These are phyloP conservation scores for Oemleria cerasiformis DNA, from an alignment of 306 rosid species.

Conservation along the genomic window DNA sequence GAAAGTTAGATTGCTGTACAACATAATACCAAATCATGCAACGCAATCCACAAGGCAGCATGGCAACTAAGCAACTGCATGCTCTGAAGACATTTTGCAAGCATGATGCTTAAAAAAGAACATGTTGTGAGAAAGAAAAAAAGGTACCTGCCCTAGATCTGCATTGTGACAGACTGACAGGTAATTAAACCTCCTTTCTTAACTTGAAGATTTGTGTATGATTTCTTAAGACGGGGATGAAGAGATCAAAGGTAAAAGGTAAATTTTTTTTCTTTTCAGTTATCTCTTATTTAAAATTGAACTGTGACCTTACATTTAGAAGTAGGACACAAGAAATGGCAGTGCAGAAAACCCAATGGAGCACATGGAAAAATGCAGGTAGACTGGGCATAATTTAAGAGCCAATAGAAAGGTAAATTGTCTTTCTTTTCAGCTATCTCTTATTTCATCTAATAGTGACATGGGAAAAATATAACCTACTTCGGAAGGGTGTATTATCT, in stretches of 20 bases:
- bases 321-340: not conserved
- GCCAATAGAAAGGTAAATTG: not conserved
- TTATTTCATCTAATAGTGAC: too few relatives aligned
- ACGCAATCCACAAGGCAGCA: too few relatives aligned
- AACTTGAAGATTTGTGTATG: not conserved
- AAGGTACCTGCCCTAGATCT: not conserved
- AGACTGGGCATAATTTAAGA: not conserved
- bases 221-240: not conserved
- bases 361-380: not conserved
- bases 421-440: too few relatives aligned
- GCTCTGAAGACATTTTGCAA: not conserved
- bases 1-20: slow-evolving; percentile 2
- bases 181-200: not conserved
- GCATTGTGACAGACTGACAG: not conserved
- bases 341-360: not conserved
- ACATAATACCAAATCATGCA: not conserved
- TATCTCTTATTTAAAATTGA: not conserved
- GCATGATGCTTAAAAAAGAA: not conserved
- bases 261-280: not conserved
- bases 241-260: not conserved
- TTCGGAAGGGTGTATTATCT: not conserved
- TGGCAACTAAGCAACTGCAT: not conserved
- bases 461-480: not conserved
- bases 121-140: not conserved
- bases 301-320: not conserved